These are phyloP conservation scores for Boletus coccyginus DNA, from an alignment of 768 basidiomycete genomes.

Conservation along the genomic window DNA sequence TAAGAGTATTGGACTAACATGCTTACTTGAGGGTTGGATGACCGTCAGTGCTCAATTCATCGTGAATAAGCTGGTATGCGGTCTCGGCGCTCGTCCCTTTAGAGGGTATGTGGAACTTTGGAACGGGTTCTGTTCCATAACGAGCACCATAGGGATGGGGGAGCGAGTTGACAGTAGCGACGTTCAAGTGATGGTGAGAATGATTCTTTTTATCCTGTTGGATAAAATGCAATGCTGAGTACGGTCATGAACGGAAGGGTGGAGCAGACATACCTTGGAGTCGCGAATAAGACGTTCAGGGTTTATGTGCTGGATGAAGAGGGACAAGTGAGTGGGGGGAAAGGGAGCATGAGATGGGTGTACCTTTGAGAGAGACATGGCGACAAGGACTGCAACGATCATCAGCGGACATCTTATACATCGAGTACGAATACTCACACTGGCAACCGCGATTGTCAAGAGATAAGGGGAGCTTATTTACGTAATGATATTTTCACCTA, in stretches of 20 bases:
- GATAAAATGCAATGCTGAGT: not conserved
- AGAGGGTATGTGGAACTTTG: conserved; percentile 63
- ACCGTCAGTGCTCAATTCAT: conserved; percentile 58
- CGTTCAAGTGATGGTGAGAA: conserved; percentile 36
- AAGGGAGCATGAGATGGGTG: not conserved
- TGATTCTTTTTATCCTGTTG: conserved; percentile 45
- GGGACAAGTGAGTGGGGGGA: not conserved
- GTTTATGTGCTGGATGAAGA: conserved; percentile 54
- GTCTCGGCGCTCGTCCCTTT: conserved; percentile 56
- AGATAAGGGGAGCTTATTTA: not conserved
- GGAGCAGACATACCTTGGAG: conserved; percentile 41
- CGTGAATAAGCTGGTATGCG: conserved; percentile 59
- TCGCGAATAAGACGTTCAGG: conserved; percentile 61
- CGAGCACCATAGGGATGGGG: conserved; percentile 56
- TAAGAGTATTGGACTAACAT: not conserved
- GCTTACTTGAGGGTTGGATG: conserved; percentile 48
- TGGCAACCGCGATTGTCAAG: not conserved
- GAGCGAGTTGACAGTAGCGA: conserved; percentile 31
- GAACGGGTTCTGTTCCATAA: conserved; percentile 65
- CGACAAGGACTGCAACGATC: not conserved
- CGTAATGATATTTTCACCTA: not conserved
- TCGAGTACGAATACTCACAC: not conserved
- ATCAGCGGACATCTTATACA: not conserved
- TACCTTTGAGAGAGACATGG: conserved; percentile 65
- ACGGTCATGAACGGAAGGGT: not conserved